Evolutionary conservation across 352 stramenopile species (phyloP).

Genomic region (Pythium vanterpoolii): DNA sequence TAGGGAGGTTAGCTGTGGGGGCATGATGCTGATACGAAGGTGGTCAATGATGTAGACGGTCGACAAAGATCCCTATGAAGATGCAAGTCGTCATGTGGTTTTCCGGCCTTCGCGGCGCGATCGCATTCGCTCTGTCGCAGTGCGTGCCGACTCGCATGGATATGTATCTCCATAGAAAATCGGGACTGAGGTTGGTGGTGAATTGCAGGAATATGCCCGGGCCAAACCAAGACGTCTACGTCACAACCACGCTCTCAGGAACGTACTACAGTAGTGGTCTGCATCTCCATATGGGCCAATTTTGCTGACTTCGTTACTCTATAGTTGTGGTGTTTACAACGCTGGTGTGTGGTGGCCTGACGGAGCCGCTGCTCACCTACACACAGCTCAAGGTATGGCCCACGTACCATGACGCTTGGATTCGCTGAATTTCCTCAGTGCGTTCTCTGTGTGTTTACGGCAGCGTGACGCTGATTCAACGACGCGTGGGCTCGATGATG

Average conservation of each 20-base stretch:
- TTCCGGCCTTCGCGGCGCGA: constrained; percentile 85
- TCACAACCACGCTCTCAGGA: constrained; percentile 69
- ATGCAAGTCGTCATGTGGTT: constrained; percentile 94
- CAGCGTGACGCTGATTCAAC: constrained; percentile 20
- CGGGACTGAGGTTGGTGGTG: not conserved
- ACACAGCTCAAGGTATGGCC: constrained; percentile 55
- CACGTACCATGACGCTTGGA: not conserved
- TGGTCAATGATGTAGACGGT: constrained; percentile 31
- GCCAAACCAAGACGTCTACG: constrained; percentile 87
- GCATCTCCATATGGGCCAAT: not conserved
- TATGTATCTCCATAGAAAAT: not conserved
- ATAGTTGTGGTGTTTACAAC: constrained; percentile 96
- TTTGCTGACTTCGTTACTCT: not conserved
- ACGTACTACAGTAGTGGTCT: not conserved
- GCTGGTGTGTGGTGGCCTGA: constrained; percentile 92
- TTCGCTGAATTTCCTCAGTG: not conserved
- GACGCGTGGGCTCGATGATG: constrained; percentile 22
- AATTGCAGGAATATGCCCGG: constrained; percentile 91
- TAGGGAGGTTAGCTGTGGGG: not conserved
- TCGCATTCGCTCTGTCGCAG: constrained; percentile 84
- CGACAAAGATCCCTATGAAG: constrained; percentile 67
- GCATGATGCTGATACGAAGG: not conserved
- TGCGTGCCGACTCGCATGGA: constrained; percentile 26
- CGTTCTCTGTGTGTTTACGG: not conserved
- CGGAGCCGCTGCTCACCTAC: constrained; percentile 85